Conservation (phyloP, 2,329 filamentous ascomycete species). For the Aaosphaeria pasadenensis region DNA sequence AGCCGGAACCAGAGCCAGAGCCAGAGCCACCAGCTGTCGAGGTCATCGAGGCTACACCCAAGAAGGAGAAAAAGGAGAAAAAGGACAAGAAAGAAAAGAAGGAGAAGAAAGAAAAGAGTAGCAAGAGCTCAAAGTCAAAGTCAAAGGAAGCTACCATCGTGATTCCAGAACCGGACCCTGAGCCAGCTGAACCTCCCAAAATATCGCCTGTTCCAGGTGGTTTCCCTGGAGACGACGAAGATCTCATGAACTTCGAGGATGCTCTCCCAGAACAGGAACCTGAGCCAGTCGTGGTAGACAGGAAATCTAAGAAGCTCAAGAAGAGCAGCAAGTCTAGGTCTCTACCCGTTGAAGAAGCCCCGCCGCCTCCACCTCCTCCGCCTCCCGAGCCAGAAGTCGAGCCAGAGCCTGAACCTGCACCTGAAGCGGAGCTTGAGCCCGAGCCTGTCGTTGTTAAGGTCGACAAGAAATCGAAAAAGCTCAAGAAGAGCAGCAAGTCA, state of each 20-base stretch:
- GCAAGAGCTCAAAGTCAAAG: constrained; percentile 27
- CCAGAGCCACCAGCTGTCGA: constrained; percentile 23
- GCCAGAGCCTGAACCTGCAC: neutral
- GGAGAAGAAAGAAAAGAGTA: constrained; percentile 2
- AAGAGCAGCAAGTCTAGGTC: constrained; percentile 21
- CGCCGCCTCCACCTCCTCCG: neutral
- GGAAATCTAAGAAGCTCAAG: constrained; percentile 30
- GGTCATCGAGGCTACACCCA: constrained; percentile 26
- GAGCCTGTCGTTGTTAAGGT: constrained; percentile 15
- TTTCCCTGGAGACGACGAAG: constrained; percentile 43
- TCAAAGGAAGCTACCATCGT: constrained; percentile 23
- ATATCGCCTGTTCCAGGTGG: constrained; percentile 45
- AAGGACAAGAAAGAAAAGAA: constrained; percentile 3
- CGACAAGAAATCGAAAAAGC: constrained; percentile 30
- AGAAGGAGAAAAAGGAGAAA: constrained; percentile 29
- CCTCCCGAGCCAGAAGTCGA: neutral
- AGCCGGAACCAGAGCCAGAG: constrained; percentile 13
- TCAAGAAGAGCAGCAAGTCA: constrained; percentile 33
- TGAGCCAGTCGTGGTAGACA: constrained; percentile 22
- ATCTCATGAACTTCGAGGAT: constrained; percentile 27
- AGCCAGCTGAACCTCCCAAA: constrained; percentile 24
- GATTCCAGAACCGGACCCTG: constrained; percentile 27
- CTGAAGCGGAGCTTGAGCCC: constrained; percentile 6
- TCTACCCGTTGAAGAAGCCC: constrained; percentile 14
- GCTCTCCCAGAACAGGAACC: constrained; percentile 11